phyloP scores from a whole-genome alignment of 2,329 filamentous ascomycete genomes.

The Fusarium fujikuroi region DNA sequence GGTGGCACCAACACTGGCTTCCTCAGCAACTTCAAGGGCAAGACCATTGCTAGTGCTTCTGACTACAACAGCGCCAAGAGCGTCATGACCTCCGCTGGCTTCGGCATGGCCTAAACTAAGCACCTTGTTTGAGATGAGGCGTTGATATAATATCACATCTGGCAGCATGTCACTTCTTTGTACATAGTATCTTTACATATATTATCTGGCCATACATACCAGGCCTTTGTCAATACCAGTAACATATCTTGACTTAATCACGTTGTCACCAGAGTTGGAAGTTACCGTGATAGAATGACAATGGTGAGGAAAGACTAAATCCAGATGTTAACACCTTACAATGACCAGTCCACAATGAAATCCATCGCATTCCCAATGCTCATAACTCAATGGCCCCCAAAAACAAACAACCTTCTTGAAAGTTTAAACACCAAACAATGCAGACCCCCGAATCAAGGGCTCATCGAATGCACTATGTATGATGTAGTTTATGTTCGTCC shows the following conservation, averaged over 20 bases:
- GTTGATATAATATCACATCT: not conserved
- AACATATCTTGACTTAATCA: slow-evolving; percentile 4
- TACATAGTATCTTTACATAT: slow-evolving; percentile 28
- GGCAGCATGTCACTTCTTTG: slow-evolving; percentile 25
- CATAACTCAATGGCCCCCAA: not conserved
- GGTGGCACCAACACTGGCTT: slow-evolving; percentile 58
- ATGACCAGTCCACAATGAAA: slow-evolving; percentile 12
- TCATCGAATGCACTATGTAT: slow-evolving; percentile 19
- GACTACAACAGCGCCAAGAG: slow-evolving; percentile 50
- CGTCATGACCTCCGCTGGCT: slow-evolving; percentile 56
- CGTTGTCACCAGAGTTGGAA: not conserved
- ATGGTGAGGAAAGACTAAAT: not conserved
- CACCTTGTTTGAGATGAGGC: not conserved
- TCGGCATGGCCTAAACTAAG: slow-evolving; percentile 56
- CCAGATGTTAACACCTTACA: slow-evolving; percentile 15
- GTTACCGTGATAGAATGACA: not conserved
- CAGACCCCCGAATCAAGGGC: not conserved
- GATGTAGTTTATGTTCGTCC: slow-evolving; percentile 34
- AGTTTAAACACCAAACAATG: slow-evolving; percentile 21
- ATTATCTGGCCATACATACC: not conserved
- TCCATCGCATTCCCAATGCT: slow-evolving; percentile 8
- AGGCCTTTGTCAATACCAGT: slow-evolving; percentile 28
- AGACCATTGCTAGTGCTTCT: slow-evolving; percentile 60
- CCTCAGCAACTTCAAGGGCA: slow-evolving; percentile 61
- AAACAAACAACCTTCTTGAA: slow-evolving; percentile 11